Evolutionary conservation across 139 green algal species (phyloP).

Genomic region (Tetradesmus lagerheimii): DNA sequence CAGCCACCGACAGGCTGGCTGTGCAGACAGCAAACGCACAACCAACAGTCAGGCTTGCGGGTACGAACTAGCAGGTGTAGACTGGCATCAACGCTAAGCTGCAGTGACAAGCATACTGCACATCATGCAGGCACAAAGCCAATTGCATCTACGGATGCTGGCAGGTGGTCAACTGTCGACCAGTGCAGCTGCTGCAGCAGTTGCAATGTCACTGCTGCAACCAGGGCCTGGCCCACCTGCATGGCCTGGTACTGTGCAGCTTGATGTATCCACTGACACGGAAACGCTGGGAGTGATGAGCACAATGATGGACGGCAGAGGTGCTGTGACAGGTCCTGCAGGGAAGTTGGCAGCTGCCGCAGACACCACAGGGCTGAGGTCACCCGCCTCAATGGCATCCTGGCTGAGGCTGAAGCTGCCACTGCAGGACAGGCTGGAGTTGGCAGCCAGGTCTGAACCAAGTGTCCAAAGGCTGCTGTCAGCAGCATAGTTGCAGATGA

Average conservation of each 20-base stretch:
- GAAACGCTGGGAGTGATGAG: background rate
- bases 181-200: too few relatives aligned
- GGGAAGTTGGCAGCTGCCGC: background rate
- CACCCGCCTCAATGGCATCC: constrained; percentile 15
- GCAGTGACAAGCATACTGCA: too few relatives aligned
- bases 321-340: background rate
- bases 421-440: background rate
- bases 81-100: too few relatives aligned
- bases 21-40: too few relatives aligned
- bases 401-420: background rate
- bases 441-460: background rate
- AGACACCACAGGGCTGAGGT: background rate
- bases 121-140: too few relatives aligned
- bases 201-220: too few relatives aligned
- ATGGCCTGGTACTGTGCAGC: background rate
- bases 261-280: background rate
- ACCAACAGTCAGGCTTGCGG: too few relatives aligned
- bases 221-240: too few relatives aligned
- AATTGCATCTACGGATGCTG: too few relatives aligned
- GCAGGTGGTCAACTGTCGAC: too few relatives aligned
- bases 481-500: background rate
- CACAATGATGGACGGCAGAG: background rate
- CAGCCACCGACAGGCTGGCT: too few relatives aligned
- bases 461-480: background rate
- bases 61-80: too few relatives aligned